Conservation (phyloP, 192 early-diverging fungal species). For the Powellomyces hirtus region DNA sequence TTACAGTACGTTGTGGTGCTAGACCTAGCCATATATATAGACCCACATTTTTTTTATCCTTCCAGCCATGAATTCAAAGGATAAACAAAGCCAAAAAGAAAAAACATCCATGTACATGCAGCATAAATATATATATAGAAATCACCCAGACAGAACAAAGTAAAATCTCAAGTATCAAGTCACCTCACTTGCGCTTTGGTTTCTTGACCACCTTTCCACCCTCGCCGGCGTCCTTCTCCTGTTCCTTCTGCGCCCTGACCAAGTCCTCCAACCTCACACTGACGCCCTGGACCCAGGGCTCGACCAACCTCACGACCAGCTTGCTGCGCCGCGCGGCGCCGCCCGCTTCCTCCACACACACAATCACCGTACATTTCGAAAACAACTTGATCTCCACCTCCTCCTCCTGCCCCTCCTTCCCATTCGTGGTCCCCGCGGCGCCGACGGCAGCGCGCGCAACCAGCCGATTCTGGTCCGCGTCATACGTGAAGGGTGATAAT, state of each 20-base stretch:
- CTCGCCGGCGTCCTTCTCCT: not conserved
- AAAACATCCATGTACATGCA: too few relatives aligned
- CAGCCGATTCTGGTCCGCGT: conserved; percentile 37
- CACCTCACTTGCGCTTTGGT: not conserved
- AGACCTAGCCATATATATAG: too few relatives aligned
- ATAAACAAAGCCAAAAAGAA: too few relatives aligned
- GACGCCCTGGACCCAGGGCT: conserved; percentile 46
- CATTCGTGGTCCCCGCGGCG: too few relatives aligned
- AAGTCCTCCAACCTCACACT: conserved; percentile 19
- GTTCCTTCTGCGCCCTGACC: not conserved
- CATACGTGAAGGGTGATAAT: conserved; percentile 36
- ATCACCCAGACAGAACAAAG: too few relatives aligned
- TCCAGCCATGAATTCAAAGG: too few relatives aligned
- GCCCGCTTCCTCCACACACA: conserved; percentile 58
- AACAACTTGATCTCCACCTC: conserved; percentile 70
- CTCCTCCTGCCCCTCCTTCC: too few relatives aligned
- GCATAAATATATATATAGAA: too few relatives aligned
- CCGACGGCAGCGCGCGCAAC: too few relatives aligned
- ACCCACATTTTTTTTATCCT: too few relatives aligned
- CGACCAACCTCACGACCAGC: conserved; percentile 44
- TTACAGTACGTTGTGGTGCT: too few relatives aligned
- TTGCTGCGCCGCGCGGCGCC: conserved; percentile 42
- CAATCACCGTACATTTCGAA: conserved; percentile 73
- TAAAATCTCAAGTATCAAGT: too few relatives aligned
- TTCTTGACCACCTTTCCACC: conserved; percentile 2